These are phyloP conservation scores for Lichtheimia ornata DNA, from an alignment of 371 early-diverging fungal genomes.

Conservation along the genomic window DNA sequence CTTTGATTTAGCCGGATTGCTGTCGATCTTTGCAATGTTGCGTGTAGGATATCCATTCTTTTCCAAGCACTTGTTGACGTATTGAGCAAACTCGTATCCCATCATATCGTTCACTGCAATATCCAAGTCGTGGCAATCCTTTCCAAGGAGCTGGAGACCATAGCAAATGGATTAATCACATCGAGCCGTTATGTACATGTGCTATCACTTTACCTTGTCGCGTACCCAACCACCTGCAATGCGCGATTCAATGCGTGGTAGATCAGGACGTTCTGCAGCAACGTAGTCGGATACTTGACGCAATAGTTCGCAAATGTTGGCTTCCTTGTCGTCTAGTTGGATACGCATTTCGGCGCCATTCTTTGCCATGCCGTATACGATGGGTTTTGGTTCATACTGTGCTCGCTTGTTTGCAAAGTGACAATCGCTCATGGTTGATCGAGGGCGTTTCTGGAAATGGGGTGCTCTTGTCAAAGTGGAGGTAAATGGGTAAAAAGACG, in stretches of 20 bases:
- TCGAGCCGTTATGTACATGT: neutral
- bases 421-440: slow-evolving; percentile 3
- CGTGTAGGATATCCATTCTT: slow-evolving; percentile 49
- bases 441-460: neutral
- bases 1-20: slow-evolving; percentile 97
- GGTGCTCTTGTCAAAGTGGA: neutral
- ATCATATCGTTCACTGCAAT: slow-evolving; percentile 95
- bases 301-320: slow-evolving; percentile 64
- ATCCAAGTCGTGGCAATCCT: slow-evolving; percentile 93
- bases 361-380: slow-evolving; percentile 36
- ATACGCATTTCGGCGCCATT: slow-evolving; percentile 40
- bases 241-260: slow-evolving; percentile 72
- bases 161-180: no score
- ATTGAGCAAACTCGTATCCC: slow-evolving; percentile 92
- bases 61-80: slow-evolving; percentile 71
- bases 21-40: slow-evolving; percentile 80
- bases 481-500: neutral
- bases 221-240: slow-evolving; percentile 99
- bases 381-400: neutral
- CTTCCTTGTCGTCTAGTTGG: slow-evolving; percentile 57
- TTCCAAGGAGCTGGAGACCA: slow-evolving; percentile 79
- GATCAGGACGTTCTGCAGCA: slow-evolving; percentile 46
- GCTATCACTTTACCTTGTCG: slow-evolving; percentile 77
- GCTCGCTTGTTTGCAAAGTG: neutral
- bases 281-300: slow-evolving; percentile 58